Percentiles rank a stretch among this genome's conserved stretches.
Conservation (phyloP, 2,329 filamentous ascomycete genomes). For the Sarocladiaceae sp. region DNA sequence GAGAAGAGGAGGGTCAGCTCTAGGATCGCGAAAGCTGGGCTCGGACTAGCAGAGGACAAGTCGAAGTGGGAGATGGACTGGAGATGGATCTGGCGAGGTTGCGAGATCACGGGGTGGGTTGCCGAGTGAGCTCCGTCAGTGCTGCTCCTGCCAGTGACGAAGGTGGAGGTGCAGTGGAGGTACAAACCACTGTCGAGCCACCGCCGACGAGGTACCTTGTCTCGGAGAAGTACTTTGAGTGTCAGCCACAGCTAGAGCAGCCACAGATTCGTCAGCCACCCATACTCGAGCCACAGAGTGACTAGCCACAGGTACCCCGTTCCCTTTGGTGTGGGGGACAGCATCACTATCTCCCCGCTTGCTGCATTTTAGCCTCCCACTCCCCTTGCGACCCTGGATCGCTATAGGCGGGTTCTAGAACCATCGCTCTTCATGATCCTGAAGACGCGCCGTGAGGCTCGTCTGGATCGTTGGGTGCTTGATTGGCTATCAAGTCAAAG, state of each 20-base stretch:
- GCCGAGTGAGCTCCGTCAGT: constrained; percentile 8
- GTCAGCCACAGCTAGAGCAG: constrained; percentile 1
- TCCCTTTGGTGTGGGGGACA: too few species aligned
- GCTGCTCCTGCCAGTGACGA: constrained; percentile 4
- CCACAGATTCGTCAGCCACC: too few species aligned
- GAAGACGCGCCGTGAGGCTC: too few species aligned
- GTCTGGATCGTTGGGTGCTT: too few species aligned
- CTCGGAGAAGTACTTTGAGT: not conserved
- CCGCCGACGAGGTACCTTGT: not conserved
- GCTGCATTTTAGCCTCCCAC: too few species aligned
- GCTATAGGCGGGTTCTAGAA: constrained; percentile 4
- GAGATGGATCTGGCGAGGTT: not conserved
- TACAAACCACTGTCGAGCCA: too few species aligned
- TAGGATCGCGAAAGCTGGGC: not conserved
- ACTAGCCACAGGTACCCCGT: too few species aligned
- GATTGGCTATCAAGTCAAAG: too few species aligned
- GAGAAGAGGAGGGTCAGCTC: not conserved
- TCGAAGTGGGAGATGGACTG: not conserved
- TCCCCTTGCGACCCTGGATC: not conserved
- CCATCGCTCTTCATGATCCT: too few species aligned
- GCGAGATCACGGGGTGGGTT: constrained; percentile 6
- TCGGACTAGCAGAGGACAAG: not conserved
- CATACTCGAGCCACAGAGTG: too few species aligned
- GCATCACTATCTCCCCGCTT: too few species aligned
- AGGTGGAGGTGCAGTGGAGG: constrained; percentile 6